Conservation (phyloP, 164 flowering plant genomes). For the Magnolia officinalis region DNA sequence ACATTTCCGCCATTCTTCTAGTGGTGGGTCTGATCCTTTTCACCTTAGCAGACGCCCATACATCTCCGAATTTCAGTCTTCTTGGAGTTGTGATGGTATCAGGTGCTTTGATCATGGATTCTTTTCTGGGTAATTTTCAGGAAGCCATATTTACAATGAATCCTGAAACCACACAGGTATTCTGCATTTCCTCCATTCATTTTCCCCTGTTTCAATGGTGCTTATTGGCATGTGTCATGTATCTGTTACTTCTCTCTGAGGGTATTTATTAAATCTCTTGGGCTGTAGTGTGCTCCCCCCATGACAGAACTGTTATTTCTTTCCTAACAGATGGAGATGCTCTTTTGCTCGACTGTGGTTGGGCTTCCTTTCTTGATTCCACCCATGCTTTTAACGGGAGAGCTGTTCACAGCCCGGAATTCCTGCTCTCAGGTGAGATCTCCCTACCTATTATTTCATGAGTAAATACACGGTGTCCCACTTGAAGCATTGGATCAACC, state of each 20-base stretch:
- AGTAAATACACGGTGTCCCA: not conserved
- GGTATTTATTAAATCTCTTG: not conserved
- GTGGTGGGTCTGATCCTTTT: constrained; percentile 67
- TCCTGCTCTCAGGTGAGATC: constrained; percentile 69
- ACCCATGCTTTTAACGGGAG: constrained; percentile 92
- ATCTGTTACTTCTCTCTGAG: not conserved
- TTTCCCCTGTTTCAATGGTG: not conserved
- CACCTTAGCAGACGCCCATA: constrained; percentile 72
- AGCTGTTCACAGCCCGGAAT: constrained; percentile 78
- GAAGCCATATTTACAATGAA: constrained; percentile 87
- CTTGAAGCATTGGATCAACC: not conserved
- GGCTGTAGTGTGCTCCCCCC: not conserved
- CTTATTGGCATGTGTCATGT: not conserved
- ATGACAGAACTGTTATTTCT: not conserved
- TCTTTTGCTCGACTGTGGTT: constrained; percentile 89
- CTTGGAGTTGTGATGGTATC: constrained; percentile 71
- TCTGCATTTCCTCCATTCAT: not conserved
- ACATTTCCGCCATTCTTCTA: constrained; percentile 60
- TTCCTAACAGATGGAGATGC: constrained; percentile 77
- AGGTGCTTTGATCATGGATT: constrained; percentile 79
- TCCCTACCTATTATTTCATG: not conserved
- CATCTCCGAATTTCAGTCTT: constrained; percentile 69
- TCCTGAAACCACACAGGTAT: constrained; percentile 88
- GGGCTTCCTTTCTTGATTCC: constrained; percentile 90
- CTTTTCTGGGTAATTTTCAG: constrained; percentile 83